A percentile compares a stretch with the other conserved stretches of the same genome.
phyloP scores from a whole-genome alignment of 257 asterid genomes.

The Hygrophila difformis region DNA sequence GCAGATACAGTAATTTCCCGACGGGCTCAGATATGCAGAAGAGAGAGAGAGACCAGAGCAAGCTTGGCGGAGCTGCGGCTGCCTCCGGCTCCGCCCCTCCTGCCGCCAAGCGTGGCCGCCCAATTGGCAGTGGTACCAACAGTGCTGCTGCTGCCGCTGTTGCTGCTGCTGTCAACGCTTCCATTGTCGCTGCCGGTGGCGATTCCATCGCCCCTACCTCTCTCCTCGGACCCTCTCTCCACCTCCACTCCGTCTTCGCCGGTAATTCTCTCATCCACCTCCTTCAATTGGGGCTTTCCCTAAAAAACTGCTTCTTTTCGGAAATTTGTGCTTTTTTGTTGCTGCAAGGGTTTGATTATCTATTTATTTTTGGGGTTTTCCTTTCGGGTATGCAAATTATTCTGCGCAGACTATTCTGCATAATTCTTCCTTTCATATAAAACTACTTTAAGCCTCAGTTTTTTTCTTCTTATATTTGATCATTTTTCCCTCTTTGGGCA shows the following conservation, averaged over 20 bases:
- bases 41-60: conserved; percentile 76
- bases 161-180: conserved; percentile 34
- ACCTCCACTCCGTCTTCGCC: conserved; percentile 84
- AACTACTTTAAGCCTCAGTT: too few relatives aligned
- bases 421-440: too few relatives aligned
- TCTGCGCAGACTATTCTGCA: too few relatives aligned
- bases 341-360: background rate
- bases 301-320: background rate
- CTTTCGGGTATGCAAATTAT: too few relatives aligned
- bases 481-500: too few relatives aligned
- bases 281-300: background rate
- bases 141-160: conserved; percentile 38
- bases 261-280: conserved; percentile 33
- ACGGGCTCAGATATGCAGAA: too few relatives aligned
- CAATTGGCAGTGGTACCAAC: conserved; percentile 60
- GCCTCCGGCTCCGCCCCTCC: conserved; percentile 66
- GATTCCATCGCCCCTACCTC: conserved; percentile 66
- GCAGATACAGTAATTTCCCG: too few relatives aligned
- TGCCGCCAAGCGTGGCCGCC: conserved; percentile 87
- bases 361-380: too few relatives aligned
- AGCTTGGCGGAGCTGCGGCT: conserved; percentile 50
- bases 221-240: conserved; percentile 89
- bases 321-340: background rate
- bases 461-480: too few relatives aligned
- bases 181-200: conserved; percentile 37